These are phyloP conservation scores for Populus tomentosa DNA, from an alignment of 441 rosid species.

Conservation along the genomic window DNA sequence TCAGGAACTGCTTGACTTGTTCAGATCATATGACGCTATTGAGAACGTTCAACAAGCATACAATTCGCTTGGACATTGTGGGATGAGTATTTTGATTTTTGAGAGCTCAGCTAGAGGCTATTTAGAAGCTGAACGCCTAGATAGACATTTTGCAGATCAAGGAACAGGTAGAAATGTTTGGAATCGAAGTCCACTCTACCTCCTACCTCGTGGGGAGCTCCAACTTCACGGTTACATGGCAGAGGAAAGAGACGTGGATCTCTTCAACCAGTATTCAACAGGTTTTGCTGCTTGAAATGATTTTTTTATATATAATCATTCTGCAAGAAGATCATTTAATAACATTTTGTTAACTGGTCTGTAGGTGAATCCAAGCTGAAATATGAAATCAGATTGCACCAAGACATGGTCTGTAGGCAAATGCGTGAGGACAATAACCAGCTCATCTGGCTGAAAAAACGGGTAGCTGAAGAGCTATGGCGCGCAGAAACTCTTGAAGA, in stretches of 20 bases:
- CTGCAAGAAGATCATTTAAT: neutral
- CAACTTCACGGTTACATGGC: constrained; percentile 38
- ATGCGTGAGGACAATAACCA: constrained; percentile 59
- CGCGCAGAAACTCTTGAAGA: too few species aligned
- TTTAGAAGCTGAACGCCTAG: constrained; percentile 32
- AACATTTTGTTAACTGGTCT: neutral
- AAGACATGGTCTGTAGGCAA: constrained; percentile 63
- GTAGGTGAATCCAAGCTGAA: constrained; percentile 6
- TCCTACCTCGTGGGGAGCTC: constrained; percentile 15
- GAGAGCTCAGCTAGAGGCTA: constrained; percentile 32
- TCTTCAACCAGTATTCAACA: constrained; percentile 16
- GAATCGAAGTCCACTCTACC: constrained; percentile 6
- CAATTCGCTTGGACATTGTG: constrained; percentile 27
- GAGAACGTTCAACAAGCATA: constrained; percentile 27
- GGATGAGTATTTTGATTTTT: constrained; percentile 32
- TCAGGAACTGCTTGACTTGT: constrained; percentile 29
- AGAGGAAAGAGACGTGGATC: constrained; percentile 23
- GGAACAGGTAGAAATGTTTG: constrained; percentile 31
- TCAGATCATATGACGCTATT: constrained; percentile 20
- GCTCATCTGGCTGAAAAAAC: constrained; percentile 44
- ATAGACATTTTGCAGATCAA: constrained; percentile 25
- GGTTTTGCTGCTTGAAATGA: neutral
- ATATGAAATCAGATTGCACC: constrained; percentile 38
- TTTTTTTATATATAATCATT: too few species aligned
- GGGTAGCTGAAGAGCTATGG: too few species aligned